phyloP scores from a whole-genome alignment of 306 rosid genomes.

The Carpinus viminea region DNA sequence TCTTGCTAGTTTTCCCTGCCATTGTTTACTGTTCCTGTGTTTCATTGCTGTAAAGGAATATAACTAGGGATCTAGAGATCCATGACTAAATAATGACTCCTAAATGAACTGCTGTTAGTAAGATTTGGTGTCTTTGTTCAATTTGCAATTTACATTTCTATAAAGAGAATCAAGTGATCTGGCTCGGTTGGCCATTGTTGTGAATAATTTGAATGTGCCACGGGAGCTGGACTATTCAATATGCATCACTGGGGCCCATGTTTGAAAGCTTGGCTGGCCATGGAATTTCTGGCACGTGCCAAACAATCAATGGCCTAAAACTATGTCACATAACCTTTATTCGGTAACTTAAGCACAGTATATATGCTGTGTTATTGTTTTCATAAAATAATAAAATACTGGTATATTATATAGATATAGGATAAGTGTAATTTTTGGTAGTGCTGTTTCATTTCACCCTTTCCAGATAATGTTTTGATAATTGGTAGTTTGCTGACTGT shows the following conservation, averaged over 20 bases:
- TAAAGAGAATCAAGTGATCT: not conserved
- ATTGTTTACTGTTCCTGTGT: not conserved
- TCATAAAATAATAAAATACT: conserved; percentile 3
- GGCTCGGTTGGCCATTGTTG: not conserved
- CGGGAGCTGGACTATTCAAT: not conserved
- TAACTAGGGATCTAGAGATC: not conserved
- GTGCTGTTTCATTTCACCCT: conserved; percentile 10
- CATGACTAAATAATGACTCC: not conserved
- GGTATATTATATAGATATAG: no score
- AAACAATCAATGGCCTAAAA: not conserved
- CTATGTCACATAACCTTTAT: not conserved
- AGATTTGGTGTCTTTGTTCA: not conserved
- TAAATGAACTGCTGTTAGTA: not conserved
- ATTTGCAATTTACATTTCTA: not conserved
- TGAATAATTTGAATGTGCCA: not conserved
- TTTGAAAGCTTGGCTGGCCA: not conserved
- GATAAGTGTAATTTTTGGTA: not conserved
- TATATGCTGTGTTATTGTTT: not conserved
- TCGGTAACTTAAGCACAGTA: not conserved
- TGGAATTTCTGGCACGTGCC: not conserved
- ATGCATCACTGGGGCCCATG: not conserved
- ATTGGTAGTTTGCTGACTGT: not conserved
- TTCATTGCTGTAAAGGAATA: not conserved
- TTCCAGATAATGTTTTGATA: conserved; percentile 12
- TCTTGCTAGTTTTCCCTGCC: not conserved